Base-by-base conservation (phyloP, 805 yeast species). In the Zygosaccharomyces siamensis region DNA sequence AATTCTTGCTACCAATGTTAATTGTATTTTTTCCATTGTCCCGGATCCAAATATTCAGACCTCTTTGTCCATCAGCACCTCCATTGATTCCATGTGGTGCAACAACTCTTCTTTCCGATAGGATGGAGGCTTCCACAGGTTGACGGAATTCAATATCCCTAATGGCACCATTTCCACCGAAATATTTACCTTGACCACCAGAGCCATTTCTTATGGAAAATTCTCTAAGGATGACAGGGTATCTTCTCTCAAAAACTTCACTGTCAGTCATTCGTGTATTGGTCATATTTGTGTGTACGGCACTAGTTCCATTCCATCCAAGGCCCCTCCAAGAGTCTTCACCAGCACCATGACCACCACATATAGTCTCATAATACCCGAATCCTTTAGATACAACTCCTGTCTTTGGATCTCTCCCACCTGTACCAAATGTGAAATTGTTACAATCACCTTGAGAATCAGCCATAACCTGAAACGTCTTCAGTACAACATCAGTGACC, bases 381-480 rank as follows among this genome's bases (percentile, higher is more conserved):
- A 88, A 89, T 0, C 90, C 89, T 7, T 74, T 68, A 66, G 75
- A 72, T 7, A 45, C 44, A 6, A 52, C 56, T 52, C 79, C 60
- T 62, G 82, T 71, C 68, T 74, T 62, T 8, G 68, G 69, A 48
- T 66, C 70, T 49, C 77, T 76, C 41, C 89, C 92, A 52, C 84
- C 87, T 24, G 78, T 79, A 21, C 97, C 97, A 72, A 90, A 92
- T 0, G 97, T 90, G 58, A 92, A 80, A 68, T 92, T 93, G 68
- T 93, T 92, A 66, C 96, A 88, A 51, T 93, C 89, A 38, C 97
- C 97, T 69, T 92, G 98, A 1, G 97, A 89, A 55, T 89, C 97
- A 2, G 97, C 97, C 72, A 89, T 86, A 4, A 89, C 89, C 52
- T 79, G 76, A 64, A 93, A 89, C 0, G 98, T 93, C 59, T 83